A percentile compares a stretch with the other conserved stretches of the same genome.
These are phyloP conservation scores for Eragrostis tef DNA, from an alignment of 202 grass and related monocot genomes.

Conservation along the genomic window DNA sequence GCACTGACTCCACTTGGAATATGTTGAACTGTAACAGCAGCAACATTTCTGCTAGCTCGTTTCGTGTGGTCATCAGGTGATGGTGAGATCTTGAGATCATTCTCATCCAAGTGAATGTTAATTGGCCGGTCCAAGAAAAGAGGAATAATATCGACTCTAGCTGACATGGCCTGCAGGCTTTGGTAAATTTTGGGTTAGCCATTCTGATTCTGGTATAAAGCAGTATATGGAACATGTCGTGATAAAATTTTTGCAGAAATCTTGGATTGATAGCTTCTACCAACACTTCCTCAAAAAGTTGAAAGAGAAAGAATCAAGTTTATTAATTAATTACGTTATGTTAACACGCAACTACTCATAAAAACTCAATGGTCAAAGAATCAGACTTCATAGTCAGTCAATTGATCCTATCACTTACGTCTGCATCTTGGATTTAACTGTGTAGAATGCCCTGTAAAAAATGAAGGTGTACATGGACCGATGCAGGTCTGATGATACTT, in stretches of 20 bases:
- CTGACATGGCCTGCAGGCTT: conserved; percentile 76
- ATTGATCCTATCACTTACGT: too few species aligned
- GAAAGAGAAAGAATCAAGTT: background rate
- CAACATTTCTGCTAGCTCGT: conserved; percentile 23
- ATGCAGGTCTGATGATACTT: background rate
- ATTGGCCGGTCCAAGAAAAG: conserved; percentile 72
- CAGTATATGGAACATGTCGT: background rate
- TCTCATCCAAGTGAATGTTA: conserved; percentile 62
- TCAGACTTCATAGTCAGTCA: too few species aligned
- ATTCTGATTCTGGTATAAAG: conserved; percentile 39
- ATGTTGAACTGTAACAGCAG: conserved; percentile 57
- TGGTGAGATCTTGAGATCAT: conserved; percentile 66
- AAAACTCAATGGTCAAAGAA: too few species aligned
- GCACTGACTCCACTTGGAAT: conserved; percentile 64
- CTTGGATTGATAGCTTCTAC: background rate
- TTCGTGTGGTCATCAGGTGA: conserved; percentile 42
- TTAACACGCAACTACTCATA: too few species aligned
- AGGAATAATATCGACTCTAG: conserved; percentile 83
- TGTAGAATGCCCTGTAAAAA: too few species aligned
- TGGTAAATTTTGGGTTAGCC: conserved; percentile 48
- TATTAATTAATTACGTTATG: too few species aligned
- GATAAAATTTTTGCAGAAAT: background rate
- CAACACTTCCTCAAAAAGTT: background rate
- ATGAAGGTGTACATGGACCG: background rate
- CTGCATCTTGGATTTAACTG: too few species aligned